Base-by-base conservation (phyloP, 169 alveolate genomes). In the Plasmodium reichenowi region DNA sequence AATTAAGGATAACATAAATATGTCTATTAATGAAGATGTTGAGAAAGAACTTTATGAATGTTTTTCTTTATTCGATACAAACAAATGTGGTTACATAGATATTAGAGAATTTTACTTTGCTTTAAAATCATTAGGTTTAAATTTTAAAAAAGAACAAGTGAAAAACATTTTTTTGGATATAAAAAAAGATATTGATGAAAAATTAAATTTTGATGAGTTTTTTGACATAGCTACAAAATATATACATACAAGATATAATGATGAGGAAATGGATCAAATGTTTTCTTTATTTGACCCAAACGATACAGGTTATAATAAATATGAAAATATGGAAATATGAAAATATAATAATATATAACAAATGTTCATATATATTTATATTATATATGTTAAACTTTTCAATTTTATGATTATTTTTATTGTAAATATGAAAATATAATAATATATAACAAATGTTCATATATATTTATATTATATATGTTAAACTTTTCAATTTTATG, bases 91-190 rank as follows among this genome's bases (percentile, higher is more conserved):
- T 12, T 83, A 83, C 22, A 83, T 83, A 15, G 91, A 83, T 24
- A 70, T 83, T 15, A 60, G 91, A n/a, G 91, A 83, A 70, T 83
- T 83, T 83, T 83, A 83, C 48, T 83, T 83, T 29, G 91, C 91
- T 22, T 50, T 83, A 45, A 83, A 70, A 73, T 67, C 91, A 17
- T 68, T 83, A 43, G 91, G 91, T 10, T 73, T 83, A n/a, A 83
- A 83, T 83, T 70, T 83, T 26, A 83, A 83, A 83, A 83, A 83
- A 70, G 91, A 83, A 24, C 58, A 83, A 70, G 91, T 83, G 32
- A 83, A 70, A 72, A 60, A 17, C 43, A 24, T 83, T 26, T 83
- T 83, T 63, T 62, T 83, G 48, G 67, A 70, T 56, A 62, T 83
- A 72, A 83, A 83, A 47, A 83, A 60, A 68, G 68, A 32, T 52